Evolutionary conservation across 2,329 filamentous ascomycete species (phyloP).

Genomic region (Fusarium palustre): DNA sequence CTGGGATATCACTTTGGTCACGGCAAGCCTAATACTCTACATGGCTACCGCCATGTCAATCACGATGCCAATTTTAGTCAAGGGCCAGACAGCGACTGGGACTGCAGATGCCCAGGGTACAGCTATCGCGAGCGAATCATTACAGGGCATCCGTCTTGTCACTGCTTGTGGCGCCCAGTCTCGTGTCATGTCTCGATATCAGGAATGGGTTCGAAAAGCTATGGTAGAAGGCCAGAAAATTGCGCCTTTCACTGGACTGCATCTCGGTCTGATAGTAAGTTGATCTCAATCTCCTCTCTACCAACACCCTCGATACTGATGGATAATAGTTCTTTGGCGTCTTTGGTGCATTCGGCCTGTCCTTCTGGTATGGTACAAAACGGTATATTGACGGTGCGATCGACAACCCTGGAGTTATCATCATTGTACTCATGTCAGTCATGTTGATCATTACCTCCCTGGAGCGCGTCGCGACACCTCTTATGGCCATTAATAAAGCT

Average conservation of each 20-base stretch:
- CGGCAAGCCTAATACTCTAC: slow-evolving; percentile 60
- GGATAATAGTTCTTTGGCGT: slow-evolving; percentile 48
- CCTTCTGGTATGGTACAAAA: slow-evolving; percentile 59
- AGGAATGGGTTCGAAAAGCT: slow-evolving; percentile 54
- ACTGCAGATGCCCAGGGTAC: slow-evolving; percentile 52
- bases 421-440: slow-evolving; percentile 54
- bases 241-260: slow-evolving; percentile 36
- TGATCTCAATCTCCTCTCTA: fast-evolving
- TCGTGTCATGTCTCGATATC: slow-evolving; percentile 53
- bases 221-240: slow-evolving; percentile 52
- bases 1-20: slow-evolving; percentile 64
- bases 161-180: slow-evolving; percentile 59
- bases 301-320: background rate
- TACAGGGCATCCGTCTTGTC: slow-evolving; percentile 57
- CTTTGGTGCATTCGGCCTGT: slow-evolving; percentile 54
- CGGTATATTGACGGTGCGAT: slow-evolving; percentile 52
- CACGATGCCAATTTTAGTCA: slow-evolving; percentile 41
- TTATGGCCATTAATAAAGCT: slow-evolving; percentile 52
- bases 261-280: slow-evolving; percentile 36
- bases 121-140: slow-evolving; percentile 57
- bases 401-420: slow-evolving; percentile 52
- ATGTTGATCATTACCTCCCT: slow-evolving; percentile 54
- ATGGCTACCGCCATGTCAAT: slow-evolving; percentile 50
- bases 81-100: slow-evolving; percentile 32
- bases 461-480: slow-evolving; percentile 54